phyloP scores from a whole-genome alignment of 208 protist genomes.

The Acanthamoeba rhysodes region DNA sequence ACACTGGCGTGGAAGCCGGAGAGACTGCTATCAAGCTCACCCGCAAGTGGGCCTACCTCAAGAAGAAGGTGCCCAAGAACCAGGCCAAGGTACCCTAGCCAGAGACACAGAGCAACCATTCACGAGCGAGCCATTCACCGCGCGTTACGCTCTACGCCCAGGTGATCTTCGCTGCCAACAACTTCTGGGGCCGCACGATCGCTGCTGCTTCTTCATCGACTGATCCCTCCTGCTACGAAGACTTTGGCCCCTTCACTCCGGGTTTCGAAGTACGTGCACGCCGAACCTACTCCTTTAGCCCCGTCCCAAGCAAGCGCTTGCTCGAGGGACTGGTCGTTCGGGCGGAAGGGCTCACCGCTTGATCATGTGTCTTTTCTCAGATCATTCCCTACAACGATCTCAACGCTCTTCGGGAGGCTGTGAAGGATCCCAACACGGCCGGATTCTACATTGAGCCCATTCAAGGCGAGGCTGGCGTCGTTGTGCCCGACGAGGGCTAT shows the following conservation, averaged over 20 bases:
- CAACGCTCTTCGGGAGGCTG: constrained; percentile 64
- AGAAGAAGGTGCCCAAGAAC: constrained; percentile 92
- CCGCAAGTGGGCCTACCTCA: constrained; percentile 93
- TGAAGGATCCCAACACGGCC: constrained; percentile 78
- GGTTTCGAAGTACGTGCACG: constrained; percentile 85
- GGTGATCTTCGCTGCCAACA: constrained; percentile 85
- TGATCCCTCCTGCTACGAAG: constrained; percentile 88
- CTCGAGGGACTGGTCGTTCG: neutral
- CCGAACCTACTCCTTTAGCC: neutral
- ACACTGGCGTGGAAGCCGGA: constrained; percentile 93
- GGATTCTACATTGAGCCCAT: constrained; percentile 96
- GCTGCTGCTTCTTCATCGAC: constrained; percentile 91
- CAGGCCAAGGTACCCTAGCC: constrained; percentile 82
- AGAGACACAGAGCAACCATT: neutral
- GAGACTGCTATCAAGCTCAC: constrained; percentile 96
- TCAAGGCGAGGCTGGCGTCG: constrained; percentile 96
- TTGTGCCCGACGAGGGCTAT: constrained; percentile 92
- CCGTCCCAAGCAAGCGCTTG: neutral
- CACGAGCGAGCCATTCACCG: too few relatives aligned
- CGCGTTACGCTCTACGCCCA: constrained; percentile 81
- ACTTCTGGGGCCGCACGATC: constrained; percentile 95
- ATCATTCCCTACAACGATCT: constrained; percentile 80
- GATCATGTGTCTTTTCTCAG: neutral
- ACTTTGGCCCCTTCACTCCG: constrained; percentile 93
- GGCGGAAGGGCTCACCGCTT: neutral